These are phyloP conservation scores for Dactylonectria estremocensis DNA, from an alignment of 2,329 filamentous ascomycete genomes.

Conservation along the genomic window DNA sequence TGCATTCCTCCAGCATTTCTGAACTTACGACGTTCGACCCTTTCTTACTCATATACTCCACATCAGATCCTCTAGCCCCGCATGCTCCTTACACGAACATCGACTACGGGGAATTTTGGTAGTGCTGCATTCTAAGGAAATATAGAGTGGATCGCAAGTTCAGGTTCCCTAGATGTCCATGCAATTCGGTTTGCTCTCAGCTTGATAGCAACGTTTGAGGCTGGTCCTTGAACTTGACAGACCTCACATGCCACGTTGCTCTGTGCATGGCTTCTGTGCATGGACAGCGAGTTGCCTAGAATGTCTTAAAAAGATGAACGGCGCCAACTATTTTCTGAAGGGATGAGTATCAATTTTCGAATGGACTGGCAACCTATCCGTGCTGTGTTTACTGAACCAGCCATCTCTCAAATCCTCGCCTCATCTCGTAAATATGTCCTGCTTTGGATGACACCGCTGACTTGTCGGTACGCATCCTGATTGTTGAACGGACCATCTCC, in stretches of 20 bases:
- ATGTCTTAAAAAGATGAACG: background rate
- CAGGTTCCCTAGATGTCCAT: too few species aligned
- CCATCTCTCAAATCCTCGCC: conserved; percentile 4
- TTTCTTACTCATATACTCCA: too few species aligned
- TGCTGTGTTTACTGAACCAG: background rate
- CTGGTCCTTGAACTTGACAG: background rate
- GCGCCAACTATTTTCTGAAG: background rate
- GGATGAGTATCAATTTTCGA: background rate
- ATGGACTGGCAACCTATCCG: background rate
- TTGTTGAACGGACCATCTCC: background rate
- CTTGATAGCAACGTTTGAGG: too few species aligned
- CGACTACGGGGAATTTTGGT: too few species aligned
- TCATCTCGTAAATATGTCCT: conserved; percentile 1
- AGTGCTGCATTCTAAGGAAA: too few species aligned
- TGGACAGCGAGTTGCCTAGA: background rate
- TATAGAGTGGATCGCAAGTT: too few species aligned
- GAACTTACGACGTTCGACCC: too few species aligned
- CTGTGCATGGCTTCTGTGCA: background rate
- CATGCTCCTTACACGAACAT: too few species aligned
- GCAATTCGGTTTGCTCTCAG: background rate
- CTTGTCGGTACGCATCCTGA: background rate
- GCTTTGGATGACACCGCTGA: conserved; percentile 2
- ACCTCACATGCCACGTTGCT: background rate
- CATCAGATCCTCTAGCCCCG: too few species aligned
- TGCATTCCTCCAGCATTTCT: too few species aligned